phyloP scores from a whole-genome alignment of 129 eudicot genomes.

The Flaveria linearis region DNA sequence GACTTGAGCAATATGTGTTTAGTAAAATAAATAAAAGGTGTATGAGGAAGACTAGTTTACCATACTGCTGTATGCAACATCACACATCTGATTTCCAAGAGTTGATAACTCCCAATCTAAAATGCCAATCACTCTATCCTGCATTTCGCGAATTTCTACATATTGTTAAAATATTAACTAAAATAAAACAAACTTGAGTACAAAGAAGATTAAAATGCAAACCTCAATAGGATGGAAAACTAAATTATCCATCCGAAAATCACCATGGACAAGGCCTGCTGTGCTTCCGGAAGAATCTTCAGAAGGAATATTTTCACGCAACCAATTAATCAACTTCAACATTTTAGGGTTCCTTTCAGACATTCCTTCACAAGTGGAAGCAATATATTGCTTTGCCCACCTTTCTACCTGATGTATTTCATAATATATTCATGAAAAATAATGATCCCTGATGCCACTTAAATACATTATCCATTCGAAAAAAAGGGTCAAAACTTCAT shows the following conservation, averaged over 20 bases:
- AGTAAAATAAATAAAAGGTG: not conserved
- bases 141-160: slow-evolving; percentile 26
- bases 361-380: slow-evolving; percentile 92
- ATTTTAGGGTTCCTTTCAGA: slow-evolving; percentile 84
- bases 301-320: slow-evolving; percentile 67
- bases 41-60: slow-evolving; percentile 44
- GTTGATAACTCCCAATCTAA: slow-evolving; percentile 99
- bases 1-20: not conserved
- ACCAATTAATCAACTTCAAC: slow-evolving; percentile 74
- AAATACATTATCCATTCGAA: not conserved
- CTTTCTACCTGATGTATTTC: slow-evolving; percentile 70
- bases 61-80: slow-evolving; percentile 89
- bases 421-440: not conserved
- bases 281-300: slow-evolving; percentile 85
- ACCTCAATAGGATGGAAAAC: slow-evolving; percentile 98
- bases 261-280: slow-evolving; percentile 94
- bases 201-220: not conserved
- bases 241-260: slow-evolving; percentile 94
- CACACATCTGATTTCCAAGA: slow-evolving; percentile 98
- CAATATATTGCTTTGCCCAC: slow-evolving; percentile 88
- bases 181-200: not conserved
- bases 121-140: slow-evolving; percentile 97
- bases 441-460: not conserved
- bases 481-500: not conserved
- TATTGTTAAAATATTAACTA: slow-evolving; percentile 4